Base-by-base conservation (phyloP, 257 asterid genomes). In the Dorcoceras hygrometricum region DNA sequence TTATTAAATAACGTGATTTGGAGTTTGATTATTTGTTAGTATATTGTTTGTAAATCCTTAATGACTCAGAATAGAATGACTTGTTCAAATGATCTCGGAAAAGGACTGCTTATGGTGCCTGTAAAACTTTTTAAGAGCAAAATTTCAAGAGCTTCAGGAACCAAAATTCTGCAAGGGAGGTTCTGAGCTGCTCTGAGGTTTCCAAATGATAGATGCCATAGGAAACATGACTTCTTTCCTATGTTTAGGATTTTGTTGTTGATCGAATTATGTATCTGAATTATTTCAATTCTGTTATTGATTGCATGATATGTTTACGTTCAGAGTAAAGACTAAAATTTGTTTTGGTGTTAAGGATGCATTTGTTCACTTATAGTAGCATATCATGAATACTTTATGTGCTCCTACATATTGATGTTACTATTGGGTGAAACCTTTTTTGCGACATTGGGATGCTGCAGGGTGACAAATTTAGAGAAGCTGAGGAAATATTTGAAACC, bases 381-480 rank as follows among this genome's bases (percentile, higher is more conserved):
- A 43, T 43, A 43, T 16, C 53, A 14, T 14, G 20, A 2, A 4
- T 43, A 14, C 19, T 43, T 43, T 39, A n/a, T 57, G 43, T 58
- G 59, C 26, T 71, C 32, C 46, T 53, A 23, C 14, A 12, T 65
- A 34, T 66, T 50, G 20, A 18, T 60, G 57, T 28, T 56, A 24
- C 29, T 27, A 58, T 34, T 65, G 67, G 18, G 22, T 50, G 55
- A 34, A 73, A 36, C 55, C 23, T 68, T 46, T 71, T 57, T 29
- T 48, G 16, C 53, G 23, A 59, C 36, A 36, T 69, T 73, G 65
- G 39, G 51, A 51, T 78, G 66, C 74, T 75, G 66, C 90, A 94
- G 99, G 99, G 95, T 24, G 79, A 87, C 77, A 88, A 76, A 71
- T 90, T 80, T 62, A 76, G 67, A 73, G 97, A 94, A 79, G 99